Base-by-base conservation (phyloP, 768 basidiomycete species). In the Aureoboletus auriporus region DNA sequence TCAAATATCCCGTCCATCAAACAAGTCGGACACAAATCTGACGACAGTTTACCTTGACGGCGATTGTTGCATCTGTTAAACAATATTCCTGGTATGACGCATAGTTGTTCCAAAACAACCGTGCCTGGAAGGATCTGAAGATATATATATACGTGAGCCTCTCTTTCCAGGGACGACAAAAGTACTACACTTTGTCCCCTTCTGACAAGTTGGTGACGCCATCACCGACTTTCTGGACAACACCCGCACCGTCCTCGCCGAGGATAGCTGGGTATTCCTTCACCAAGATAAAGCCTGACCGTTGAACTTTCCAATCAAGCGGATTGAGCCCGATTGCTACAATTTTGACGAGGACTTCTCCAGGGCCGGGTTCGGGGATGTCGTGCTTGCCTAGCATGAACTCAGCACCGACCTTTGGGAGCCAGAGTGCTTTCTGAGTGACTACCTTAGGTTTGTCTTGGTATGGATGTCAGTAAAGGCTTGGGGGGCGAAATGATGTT, bases 261-360 rank as follows among this genome's bases (percentile, higher is more conserved):
- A 69, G 26, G 41, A 73, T 55, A 16, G 56, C 57, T 0, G 75
- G 75, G 50, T 55, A 77, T 6, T 62, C 51, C 26, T 69, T 59
- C 34, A 75, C 31, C 40, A 56, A 28, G 46, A 38, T 38, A 31
- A 56, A 51, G 12, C 43, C 49, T 0, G 30, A 45, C 31, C 31
- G 39, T 27, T 46, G 51, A 13, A 41, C 31, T 20, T 53, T 61
- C 60, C 57, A 61, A 39, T 79, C 76, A 1, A 71, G 63, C 4
- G 78, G 76, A 51, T 78, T 76, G 37, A 79, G 56, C 1, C 69
- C 67, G 0, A 68, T 64, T 0, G 77, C 65, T 33, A 67, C 48
- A 26, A 75, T 51, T 49, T 70, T 71, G 55, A 77, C 59, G 34
- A 78, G 67, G 34, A 78, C 47, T 42, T 77, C 71, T 13, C 69